phyloP scores from a whole-genome alignment of 148 eudicot species.

The Spergularia bocconei region DNA sequence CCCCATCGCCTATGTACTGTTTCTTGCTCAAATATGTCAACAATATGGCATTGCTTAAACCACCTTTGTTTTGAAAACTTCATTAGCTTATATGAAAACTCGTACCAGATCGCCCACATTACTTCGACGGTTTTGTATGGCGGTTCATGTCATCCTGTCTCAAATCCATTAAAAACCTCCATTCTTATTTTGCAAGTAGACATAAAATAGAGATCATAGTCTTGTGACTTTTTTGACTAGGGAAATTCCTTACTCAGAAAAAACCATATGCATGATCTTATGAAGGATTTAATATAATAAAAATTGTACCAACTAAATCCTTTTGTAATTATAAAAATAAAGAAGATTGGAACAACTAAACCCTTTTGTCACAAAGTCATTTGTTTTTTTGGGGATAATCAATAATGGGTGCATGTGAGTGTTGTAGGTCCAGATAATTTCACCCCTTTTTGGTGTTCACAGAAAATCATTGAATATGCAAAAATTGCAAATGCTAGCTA shows the following conservation, averaged over 20 bases:
- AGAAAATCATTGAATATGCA: slow-evolving; percentile 13
- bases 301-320: not conserved
- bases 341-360: slow-evolving; percentile 23
- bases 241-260: slow-evolving; percentile 23
- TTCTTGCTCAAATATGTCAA: too few relatives aligned
- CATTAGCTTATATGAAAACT: too few relatives aligned
- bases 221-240: slow-evolving; percentile 6
- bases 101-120: too few relatives aligned
- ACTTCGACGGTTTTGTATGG: not conserved
- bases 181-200: not conserved
- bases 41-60: too few relatives aligned
- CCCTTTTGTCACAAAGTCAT: slow-evolving; percentile 28
- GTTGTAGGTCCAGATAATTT: slow-evolving; percentile 27
- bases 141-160: not conserved
- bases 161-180: not conserved
- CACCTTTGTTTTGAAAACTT: too few relatives aligned
- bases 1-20: too few relatives aligned
- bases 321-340: not conserved
- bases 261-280: slow-evolving; percentile 18
- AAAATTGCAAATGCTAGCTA: not conserved
- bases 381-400: slow-evolving; percentile 13
- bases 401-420: slow-evolving; percentile 35
- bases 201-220: not conserved
- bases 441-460: slow-evolving; percentile 26
- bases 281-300: not conserved